Percentiles rank a stretch among this genome's conserved stretches.
These are phyloP conservation scores for Backusella tuberculispora DNA, from an alignment of 192 early-diverging fungal genomes.

Conservation along the genomic window DNA sequence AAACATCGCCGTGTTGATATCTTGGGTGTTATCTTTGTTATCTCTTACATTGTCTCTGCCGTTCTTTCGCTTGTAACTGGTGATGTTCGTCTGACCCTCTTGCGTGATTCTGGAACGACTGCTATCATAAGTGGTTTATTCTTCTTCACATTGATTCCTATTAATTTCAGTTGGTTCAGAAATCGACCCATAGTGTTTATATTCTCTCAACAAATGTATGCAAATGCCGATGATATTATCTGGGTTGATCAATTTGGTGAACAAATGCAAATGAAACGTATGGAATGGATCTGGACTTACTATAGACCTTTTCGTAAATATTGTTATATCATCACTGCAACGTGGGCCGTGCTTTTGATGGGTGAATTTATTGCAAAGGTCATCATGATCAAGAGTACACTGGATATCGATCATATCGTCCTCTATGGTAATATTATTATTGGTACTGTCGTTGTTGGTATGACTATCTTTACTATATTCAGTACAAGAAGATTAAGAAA, in stretches of 20 bases:
- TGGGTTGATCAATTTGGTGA: constrained; percentile 38
- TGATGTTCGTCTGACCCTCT: constrained; percentile 40
- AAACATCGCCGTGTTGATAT: constrained; percentile 35
- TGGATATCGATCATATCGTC: constrained; percentile 44
- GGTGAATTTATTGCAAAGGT: constrained; percentile 47
- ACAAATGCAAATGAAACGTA: not conserved
- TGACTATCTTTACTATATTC: constrained; percentile 11
- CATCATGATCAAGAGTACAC: constrained; percentile 41
- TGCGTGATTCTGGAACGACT: constrained; percentile 48
- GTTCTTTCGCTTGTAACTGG: constrained; percentile 43
- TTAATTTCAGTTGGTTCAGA: constrained; percentile 34
- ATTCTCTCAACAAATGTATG: constrained; percentile 37
- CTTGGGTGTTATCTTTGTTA: constrained; percentile 41
- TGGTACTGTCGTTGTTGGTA: constrained; percentile 15
- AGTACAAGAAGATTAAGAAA: not conserved
- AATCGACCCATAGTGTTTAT: constrained; percentile 40
- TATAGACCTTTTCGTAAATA: constrained; percentile 31
- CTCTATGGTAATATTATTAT: constrained; percentile 43
- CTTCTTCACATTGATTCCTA: constrained; percentile 44
- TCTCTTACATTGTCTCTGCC: constrained; percentile 43
- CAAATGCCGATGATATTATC: constrained; percentile 28
- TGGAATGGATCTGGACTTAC: constrained; percentile 44
- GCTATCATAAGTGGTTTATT: constrained; percentile 41
- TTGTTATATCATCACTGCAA: constrained; percentile 26
- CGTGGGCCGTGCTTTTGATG: constrained; percentile 43